A percentile compares a stretch with the other conserved stretches of the same genome.
These are phyloP conservation scores for Cinnamomum micranthum DNA, from an alignment of 164 flowering plant species.

Conservation along the genomic window DNA sequence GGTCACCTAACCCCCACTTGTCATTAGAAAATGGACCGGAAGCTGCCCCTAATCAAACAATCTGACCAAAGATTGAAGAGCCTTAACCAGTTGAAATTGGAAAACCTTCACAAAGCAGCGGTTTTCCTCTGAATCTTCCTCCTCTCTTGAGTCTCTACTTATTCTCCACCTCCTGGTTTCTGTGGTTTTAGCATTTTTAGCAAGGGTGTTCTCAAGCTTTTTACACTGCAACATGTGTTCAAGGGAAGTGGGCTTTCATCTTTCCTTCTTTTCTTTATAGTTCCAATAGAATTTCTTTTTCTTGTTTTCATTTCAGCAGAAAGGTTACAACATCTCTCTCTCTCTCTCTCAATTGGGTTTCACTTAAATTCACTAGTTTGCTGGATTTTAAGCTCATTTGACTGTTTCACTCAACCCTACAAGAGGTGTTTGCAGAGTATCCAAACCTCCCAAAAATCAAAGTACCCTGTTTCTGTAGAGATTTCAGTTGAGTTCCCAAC, in stretches of 20 bases:
- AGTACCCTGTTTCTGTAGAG: neutral
- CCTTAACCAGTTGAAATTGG: neutral
- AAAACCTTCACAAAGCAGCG: neutral
- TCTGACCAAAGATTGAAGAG: neutral
- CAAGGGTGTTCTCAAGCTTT: no score
- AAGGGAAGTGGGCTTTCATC: neutral
- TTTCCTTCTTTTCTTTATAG: neutral
- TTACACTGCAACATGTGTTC: no score
- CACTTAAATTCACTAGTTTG: neutral
- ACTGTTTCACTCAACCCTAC: neutral
- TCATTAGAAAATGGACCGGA: neutral
- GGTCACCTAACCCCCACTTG: neutral
- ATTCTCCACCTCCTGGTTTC: neutral
- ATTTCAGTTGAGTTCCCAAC: neutral
- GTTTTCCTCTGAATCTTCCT: neutral
- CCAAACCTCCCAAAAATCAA: neutral
- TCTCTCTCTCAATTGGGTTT: neutral
- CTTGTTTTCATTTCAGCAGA: neutral
- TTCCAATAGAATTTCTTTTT: no score
- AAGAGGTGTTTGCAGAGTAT: neutral
- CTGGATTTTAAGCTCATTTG: neutral
- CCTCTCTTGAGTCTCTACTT: neutral
- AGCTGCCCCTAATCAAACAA: neutral
- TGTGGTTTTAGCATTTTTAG: neutral
- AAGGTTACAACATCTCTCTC: neutral